Evolutionary conservation across 805 yeast species (phyloP).

Genomic region (Hanseniaspora singularis): DNA sequence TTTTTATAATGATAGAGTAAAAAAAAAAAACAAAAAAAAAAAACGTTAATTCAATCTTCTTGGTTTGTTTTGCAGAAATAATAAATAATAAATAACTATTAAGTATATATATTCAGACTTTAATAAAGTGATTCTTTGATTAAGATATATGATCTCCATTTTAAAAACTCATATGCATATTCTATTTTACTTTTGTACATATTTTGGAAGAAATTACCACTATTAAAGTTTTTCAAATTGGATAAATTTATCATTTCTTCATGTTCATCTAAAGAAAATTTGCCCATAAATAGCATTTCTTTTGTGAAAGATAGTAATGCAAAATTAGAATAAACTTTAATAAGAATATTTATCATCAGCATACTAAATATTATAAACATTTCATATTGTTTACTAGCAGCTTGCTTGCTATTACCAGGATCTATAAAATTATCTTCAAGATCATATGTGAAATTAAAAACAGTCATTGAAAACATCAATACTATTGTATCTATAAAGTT

Average conservation of each 20-base stretch:
- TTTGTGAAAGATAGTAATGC: conserved; percentile 4
- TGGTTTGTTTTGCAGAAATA: no score
- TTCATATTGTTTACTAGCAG: conserved; percentile 9
- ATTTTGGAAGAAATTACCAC: neutral
- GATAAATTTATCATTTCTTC: conserved; percentile 13
- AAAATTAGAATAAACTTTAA: conserved; percentile 12
- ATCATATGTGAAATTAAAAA: conserved; percentile 9
- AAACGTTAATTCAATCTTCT: neutral
- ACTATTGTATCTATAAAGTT: conserved; percentile 50
- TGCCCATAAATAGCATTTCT: conserved; percentile 5
- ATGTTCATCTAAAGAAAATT: conserved; percentile 10
- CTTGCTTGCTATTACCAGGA: conserved; percentile 12
- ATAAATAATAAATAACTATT: neutral
- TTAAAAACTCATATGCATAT: conserved; percentile 5
- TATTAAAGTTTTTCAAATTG: conserved; percentile 9
- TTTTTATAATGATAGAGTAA: no score
- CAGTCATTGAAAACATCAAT: conserved; percentile 8
- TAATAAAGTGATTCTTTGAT: conserved; percentile 8
- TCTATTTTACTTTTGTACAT: conserved; percentile 10
- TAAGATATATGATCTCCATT: conserved; percentile 4
- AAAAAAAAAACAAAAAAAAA: neutral
- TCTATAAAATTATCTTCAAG: conserved; percentile 5
- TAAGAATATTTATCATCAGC: conserved; percentile 6
- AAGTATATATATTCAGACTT: conserved; percentile 5
- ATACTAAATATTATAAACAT: conserved; percentile 7